Percentiles rank a stretch among this genome's conserved stretches.
Evolutionary conservation across 257 asterid species (phyloP).

Genomic region (Primulina huaijiensis): DNA sequence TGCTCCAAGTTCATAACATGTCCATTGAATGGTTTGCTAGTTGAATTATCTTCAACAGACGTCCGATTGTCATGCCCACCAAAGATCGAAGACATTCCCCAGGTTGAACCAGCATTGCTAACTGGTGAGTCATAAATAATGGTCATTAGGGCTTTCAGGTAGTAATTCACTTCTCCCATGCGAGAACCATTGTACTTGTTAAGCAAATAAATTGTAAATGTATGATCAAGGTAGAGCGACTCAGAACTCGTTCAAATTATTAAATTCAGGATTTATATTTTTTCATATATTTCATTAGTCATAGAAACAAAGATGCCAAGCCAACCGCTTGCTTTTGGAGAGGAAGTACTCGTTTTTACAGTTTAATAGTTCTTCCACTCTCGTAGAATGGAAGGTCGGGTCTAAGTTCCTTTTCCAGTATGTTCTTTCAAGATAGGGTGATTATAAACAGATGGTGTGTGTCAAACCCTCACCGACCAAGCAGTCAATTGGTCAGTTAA

Average conservation of each 20-base stretch:
- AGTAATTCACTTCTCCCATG: slow-evolving; percentile 2
- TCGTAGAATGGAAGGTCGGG: neutral
- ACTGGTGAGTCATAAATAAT: slow-evolving; percentile 36
- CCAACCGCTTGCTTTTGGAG: neutral
- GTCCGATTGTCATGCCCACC: slow-evolving; percentile 64
- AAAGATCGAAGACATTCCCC: slow-evolving; percentile 96
- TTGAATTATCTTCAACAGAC: slow-evolving; percentile 51
- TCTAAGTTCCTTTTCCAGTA: neutral
- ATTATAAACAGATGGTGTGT: slow-evolving; percentile 16
- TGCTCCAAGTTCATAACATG: slow-evolving; percentile 58
- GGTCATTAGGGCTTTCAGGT: slow-evolving; percentile 15
- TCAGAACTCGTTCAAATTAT: neutral
- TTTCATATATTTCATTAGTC: neutral
- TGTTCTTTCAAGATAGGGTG: slow-evolving; percentile 4
- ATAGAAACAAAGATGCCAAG: neutral
- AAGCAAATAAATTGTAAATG: slow-evolving; percentile 15
- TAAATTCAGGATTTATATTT: slow-evolving; percentile 3
- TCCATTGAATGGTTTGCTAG: slow-evolving; percentile 49
- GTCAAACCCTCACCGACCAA: neutral
- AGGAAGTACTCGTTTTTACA: neutral
- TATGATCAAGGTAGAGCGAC: slow-evolving; percentile 1
- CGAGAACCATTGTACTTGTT: slow-evolving; percentile 6
- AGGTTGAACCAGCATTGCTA: slow-evolving; percentile 54
- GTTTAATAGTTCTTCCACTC: slow-evolving; percentile 1
- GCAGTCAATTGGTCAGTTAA: neutral